A percentile compares a stretch with the other conserved stretches of the same genome.
These are phyloP conservation scores for Eutrema yunnanense DNA, from an alignment of 345 rosid genomes.

Conservation along the genomic window DNA sequence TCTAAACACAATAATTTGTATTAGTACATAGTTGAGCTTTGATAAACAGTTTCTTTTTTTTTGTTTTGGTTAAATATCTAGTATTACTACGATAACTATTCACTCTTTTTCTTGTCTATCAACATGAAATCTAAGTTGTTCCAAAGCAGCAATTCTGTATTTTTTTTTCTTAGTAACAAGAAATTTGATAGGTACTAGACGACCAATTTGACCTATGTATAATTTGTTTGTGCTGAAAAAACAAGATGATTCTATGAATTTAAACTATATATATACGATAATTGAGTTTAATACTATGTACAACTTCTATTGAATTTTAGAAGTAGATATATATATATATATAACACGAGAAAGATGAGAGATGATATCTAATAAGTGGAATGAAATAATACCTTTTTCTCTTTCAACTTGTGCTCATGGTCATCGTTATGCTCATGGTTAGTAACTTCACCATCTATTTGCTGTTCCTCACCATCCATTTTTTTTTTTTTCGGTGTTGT, in stretches of 20 bases:
- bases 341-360: not conserved
- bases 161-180: no score
- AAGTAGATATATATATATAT: not conserved
- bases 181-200: not conserved
- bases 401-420: slow-evolving; percentile 16
- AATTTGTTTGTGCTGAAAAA: no score
- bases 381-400: slow-evolving; percentile 9
- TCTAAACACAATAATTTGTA: not conserved
- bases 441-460: slow-evolving; percentile 1
- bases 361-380: not conserved
- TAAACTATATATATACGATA: not conserved
- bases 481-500: not conserved
- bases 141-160: no score
- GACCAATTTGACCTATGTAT: not conserved
- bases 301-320: not conserved
- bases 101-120: not conserved
- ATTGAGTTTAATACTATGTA: no score
- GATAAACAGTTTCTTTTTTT: no score
- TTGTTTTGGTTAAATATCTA: not conserved
- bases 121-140: no score
- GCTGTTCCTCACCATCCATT: slow-evolving; percentile 17
- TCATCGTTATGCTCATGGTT: slow-evolving; percentile 4
- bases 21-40: not conserved
- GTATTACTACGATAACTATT: not conserved
- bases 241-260: not conserved